Percentiles rank a stretch among this genome's conserved stretches.
phyloP scores from a whole-genome alignment of 345 rosid genomes.

The Carallia brachiata region DNA sequence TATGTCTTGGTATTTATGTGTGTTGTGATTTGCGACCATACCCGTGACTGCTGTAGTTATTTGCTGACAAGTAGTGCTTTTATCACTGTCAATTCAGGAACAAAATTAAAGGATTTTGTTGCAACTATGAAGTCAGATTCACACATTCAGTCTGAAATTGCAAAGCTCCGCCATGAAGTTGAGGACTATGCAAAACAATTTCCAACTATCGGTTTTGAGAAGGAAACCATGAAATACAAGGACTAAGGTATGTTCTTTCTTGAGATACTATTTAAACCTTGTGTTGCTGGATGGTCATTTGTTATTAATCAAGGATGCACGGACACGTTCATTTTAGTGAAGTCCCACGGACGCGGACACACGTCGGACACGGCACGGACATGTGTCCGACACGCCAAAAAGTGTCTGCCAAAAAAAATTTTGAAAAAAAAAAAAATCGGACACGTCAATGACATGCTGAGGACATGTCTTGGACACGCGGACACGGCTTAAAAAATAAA shows the following conservation, averaged over 20 bases:
- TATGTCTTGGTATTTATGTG: background rate
- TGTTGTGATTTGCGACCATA: background rate
- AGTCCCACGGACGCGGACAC: too few species aligned
- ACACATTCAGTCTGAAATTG: conserved; percentile 55
- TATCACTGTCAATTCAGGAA: conserved; percentile 42
- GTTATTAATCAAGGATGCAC: background rate
- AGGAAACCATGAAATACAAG: conserved; percentile 84
- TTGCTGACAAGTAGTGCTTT: conserved; percentile 7
- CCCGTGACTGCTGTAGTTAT: background rate
- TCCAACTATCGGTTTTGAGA: conserved; percentile 87
- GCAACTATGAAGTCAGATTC: conserved; percentile 61
- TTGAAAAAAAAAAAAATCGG: too few species aligned
- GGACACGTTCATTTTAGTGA: too few species aligned
- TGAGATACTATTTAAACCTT: background rate
- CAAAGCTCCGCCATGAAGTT: conserved; percentile 60
- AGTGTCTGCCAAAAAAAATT: too few species aligned
- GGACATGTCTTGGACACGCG: too few species aligned
- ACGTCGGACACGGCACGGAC: too few species aligned
- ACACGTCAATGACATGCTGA: too few species aligned
- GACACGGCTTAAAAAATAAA: too few species aligned
- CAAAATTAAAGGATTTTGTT: conserved; percentile 81
- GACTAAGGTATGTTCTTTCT: conserved; percentile 40
- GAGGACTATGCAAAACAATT: conserved; percentile 82
- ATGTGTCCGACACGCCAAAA: too few species aligned
- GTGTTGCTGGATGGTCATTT: background rate